A percentile compares a stretch with the other conserved stretches of the same genome.
Conservation (phyloP, 2,329 filamentous ascomycete genomes). For the Phialophora tarda region DNA sequence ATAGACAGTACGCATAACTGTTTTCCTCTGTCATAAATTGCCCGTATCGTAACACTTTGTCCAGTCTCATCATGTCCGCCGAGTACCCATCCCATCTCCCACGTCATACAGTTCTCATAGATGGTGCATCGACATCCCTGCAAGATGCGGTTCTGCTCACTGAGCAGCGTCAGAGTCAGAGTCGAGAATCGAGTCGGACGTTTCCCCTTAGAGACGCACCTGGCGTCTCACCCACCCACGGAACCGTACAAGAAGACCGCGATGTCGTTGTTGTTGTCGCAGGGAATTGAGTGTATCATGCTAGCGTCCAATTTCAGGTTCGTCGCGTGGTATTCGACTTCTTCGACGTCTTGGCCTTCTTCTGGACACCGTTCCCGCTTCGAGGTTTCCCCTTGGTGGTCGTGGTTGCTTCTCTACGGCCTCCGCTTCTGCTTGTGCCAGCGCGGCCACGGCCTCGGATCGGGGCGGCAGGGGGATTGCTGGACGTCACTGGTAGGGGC, state of each 20-base stretch:
- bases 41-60: too few species aligned
- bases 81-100: too few species aligned
- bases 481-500: neutral
- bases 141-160: neutral
- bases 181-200: neutral
- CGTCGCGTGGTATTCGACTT: neutral
- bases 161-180: neutral
- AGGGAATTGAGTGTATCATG: neutral
- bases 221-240: neutral
- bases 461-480: neutral
- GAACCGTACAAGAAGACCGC: neutral
- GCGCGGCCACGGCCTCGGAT: neutral
- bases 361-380: neutral
- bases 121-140: neutral
- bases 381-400: neutral
- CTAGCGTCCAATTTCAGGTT: neutral
- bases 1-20: too few species aligned
- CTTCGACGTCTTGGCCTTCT: conserved; percentile 1
- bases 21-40: too few species aligned
- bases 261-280: neutral
- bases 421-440: neutral
- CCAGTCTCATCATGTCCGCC: too few species aligned
- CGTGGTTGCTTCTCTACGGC: neutral
- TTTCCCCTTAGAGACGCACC: neutral
- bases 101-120: neutral